phyloP scores from a whole-genome alignment of 352 stramenopile genomes.

The Phytophthora lateralis region DNA sequence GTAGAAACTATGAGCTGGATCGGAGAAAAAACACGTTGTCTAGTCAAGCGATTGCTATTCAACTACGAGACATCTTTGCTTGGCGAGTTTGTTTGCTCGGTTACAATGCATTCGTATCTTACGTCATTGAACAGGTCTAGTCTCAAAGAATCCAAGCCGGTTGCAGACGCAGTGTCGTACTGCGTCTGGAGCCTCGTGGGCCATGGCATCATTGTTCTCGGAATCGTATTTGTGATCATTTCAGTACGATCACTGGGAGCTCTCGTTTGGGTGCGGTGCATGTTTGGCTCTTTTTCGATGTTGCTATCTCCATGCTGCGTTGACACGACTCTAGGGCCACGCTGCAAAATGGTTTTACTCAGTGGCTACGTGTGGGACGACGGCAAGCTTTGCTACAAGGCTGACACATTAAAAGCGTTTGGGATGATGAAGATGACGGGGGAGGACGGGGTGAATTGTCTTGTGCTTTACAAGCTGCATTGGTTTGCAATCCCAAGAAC shows the following conservation, averaged over 20 bases:
- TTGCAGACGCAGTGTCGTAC: constrained; percentile 11
- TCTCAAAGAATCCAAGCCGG: constrained; percentile 1
- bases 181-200: constrained; percentile 16
- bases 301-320: constrained; percentile 1
- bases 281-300: background rate
- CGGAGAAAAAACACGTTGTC: background rate
- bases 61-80: constrained; percentile 21
- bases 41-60: constrained; percentile 19
- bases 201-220: constrained; percentile 9
- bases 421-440: constrained; percentile 13
- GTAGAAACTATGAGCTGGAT: constrained; percentile 12
- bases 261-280: background rate
- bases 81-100: constrained; percentile 9
- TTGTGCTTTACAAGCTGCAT: constrained; percentile 4
- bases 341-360: constrained; percentile 12
- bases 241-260: constrained; percentile 7
- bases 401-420: constrained; percentile 14
- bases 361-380: constrained; percentile 17
- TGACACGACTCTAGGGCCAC: constrained; percentile 1
- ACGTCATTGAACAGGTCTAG: constrained; percentile 18
- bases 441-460: background rate
- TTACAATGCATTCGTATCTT: constrained; percentile 14
- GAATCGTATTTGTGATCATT: constrained; percentile 12
- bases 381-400: constrained; percentile 11
- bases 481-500: constrained; percentile 15